Conservation (phyloP, 148 eudicot species). For the Persicaria maculosa region DNA sequence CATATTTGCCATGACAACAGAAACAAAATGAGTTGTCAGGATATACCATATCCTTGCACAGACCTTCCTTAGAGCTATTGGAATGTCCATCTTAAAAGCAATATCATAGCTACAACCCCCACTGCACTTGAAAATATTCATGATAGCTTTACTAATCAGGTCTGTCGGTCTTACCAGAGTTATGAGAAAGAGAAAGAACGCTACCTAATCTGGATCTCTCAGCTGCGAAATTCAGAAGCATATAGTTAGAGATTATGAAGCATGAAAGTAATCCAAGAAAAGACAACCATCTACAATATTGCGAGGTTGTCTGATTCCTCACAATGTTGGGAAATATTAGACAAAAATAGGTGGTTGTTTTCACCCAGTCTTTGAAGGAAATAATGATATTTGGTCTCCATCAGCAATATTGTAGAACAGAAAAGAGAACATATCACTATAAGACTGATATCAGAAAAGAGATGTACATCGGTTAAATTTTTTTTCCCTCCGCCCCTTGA, state of each 20-base stretch:
- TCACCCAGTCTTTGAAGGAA: background rate
- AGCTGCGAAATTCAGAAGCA: slow-evolving; percentile 36
- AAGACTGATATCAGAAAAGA: background rate
- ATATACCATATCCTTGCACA: no score
- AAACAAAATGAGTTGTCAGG: no score
- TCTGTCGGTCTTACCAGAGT: slow-evolving; percentile 70
- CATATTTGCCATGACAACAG: no score
- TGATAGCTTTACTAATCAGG: no score
- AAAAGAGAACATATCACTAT: background rate
- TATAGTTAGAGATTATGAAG: background rate
- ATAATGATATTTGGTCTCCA: background rate
- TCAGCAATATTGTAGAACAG: background rate
- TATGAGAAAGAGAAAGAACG: slow-evolving; percentile 76
- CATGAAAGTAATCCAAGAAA: background rate
- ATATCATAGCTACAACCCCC: no score
- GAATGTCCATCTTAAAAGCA: no score
- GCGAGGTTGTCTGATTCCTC: background rate
- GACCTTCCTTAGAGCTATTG: no score
- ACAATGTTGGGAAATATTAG: background rate
- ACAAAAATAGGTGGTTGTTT: background rate
- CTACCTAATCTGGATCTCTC: slow-evolving; percentile 83
- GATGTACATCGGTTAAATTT: background rate
- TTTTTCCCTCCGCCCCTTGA: background rate
- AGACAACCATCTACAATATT: background rate
- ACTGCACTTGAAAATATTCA: no score